Base-by-base conservation (phyloP, 257 asterid genomes). In the Capsicum pubescens region DNA sequence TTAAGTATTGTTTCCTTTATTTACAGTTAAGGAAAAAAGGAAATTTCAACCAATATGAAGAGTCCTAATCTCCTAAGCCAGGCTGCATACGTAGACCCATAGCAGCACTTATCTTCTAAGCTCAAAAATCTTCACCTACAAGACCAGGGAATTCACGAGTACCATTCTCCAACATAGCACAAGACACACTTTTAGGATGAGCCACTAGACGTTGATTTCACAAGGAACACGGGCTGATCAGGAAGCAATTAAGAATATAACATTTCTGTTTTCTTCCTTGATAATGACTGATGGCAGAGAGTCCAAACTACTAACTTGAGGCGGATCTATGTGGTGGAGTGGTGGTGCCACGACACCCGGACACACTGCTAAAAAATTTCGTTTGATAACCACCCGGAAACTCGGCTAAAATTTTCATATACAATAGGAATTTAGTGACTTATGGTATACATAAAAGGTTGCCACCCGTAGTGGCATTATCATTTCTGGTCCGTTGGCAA, bases 81-180 rank as follows among this genome's bases (percentile, higher is more conserved):
- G 81, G 19, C 81, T 21, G 81, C 60, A 74, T 19, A 21, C 44
- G 11, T 21, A 48, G 16, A 74, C 14, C 14, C 21, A 26, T 50
- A 50, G 21, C 81, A 52, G 48, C 11, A n/a, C 48, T 76, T 21
- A 76, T 26, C 21, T 76, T 76, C 81, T 10, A 21, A 76, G 52
- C 81, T 52, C 81, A 76, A 76, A 42, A 76, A 76, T 76, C 79
- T 44, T 42, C 79, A 70, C 79, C 32, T 70, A 70, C 57, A 9
- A 44, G 61, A 74, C 46, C 81, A 50, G 44, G 14, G 61, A 21
- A 74, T 52, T 21, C n/a, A 0, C 17, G 61, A 50, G 50, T 21
- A 74, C 81, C 58, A 74, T 11, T 74, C 81, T 74, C 61, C 21
- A 74, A 50, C 7, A 0, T 74, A 12, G 56, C 39, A 44, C 80